These are phyloP conservation scores for Aspergillus sergii DNA, from an alignment of 2,329 filamentous ascomycete species.

Conservation along the genomic window DNA sequence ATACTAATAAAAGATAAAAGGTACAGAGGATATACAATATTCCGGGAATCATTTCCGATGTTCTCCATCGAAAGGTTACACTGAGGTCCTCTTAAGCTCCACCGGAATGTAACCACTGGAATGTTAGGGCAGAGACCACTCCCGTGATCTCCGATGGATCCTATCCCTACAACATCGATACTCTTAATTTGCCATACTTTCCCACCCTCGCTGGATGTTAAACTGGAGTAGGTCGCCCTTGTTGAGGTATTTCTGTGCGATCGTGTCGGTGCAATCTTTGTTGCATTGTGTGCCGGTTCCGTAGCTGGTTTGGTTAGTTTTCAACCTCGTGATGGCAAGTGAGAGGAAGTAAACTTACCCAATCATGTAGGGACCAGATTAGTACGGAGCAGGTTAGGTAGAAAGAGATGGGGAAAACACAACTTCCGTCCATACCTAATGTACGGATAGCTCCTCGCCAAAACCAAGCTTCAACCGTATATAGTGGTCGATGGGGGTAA, in stretches of 20 bases:
- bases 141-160: neutral
- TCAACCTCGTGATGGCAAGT: too few species aligned
- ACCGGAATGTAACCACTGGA: neutral
- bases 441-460: too few species aligned
- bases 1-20: neutral
- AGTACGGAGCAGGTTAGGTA: too few species aligned
- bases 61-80: neutral
- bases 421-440: too few species aligned
- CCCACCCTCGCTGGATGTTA: conserved; percentile 37
- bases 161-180: conserved; percentile 31
- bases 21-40: neutral
- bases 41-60: neutral
- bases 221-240: conserved; percentile 41
- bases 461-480: conserved; percentile 3
- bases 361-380: conserved; percentile 42
- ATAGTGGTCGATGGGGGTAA: conserved; percentile 9
- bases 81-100: neutral
- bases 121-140: neutral
- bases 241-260: conserved; percentile 43
- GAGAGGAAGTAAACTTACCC: conserved; percentile 17
- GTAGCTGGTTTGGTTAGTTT: conserved; percentile 17
- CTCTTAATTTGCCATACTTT: conserved; percentile 42
- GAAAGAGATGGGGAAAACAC: too few species aligned
- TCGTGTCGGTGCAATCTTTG: conserved; percentile 41
- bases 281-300: conserved; percentile 49